A percentile compares a stretch with the other conserved stretches of the same genome.
phyloP scores from a whole-genome alignment of 768 basidiomycete species.

The Cystobasidium ongulense region DNA sequence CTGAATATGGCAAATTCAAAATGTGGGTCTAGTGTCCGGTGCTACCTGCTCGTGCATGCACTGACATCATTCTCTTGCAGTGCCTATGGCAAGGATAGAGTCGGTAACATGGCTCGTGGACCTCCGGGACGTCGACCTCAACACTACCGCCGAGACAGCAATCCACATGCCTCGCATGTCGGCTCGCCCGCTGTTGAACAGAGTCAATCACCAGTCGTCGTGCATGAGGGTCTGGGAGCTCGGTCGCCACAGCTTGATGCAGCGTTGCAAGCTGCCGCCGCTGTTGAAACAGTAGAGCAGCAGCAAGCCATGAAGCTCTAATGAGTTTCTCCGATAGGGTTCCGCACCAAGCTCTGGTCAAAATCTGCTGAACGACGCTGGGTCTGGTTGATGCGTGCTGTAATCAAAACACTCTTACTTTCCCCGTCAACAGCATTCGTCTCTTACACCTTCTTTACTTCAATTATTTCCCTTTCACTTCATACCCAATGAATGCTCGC shows the following conservation, averaged over 20 bases:
- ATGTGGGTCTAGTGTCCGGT: not conserved
- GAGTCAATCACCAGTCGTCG: not conserved
- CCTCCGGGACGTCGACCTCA: constrained; percentile 6
- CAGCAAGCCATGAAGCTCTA: not conserved
- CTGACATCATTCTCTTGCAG: constrained; percentile 12
- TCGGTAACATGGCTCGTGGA: constrained; percentile 31
- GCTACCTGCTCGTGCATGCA: not conserved
- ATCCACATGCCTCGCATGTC: not conserved
- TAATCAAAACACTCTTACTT: too few relatives aligned
- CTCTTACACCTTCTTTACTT: too few relatives aligned
- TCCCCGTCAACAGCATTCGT: too few relatives aligned
- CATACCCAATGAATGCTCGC: not conserved
- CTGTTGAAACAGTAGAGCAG: constrained; percentile 10
- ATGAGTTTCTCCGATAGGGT: not conserved
- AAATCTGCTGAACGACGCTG: too few relatives aligned
- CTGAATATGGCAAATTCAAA: constrained; percentile 19
- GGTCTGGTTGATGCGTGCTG: too few relatives aligned
- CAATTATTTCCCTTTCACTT: not conserved
- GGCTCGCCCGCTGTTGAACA: not conserved
- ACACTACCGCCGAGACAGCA: constrained; percentile 10
- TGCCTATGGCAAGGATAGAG: constrained; percentile 24
- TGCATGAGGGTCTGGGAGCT: not conserved
- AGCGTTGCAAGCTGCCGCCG: not conserved
- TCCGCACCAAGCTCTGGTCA: too few relatives aligned
- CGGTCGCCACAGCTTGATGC: constrained; percentile 15